Evolutionary conservation across 345 rosid genomes (phyloP).

Genomic region (Gossypium anomalum): DNA sequence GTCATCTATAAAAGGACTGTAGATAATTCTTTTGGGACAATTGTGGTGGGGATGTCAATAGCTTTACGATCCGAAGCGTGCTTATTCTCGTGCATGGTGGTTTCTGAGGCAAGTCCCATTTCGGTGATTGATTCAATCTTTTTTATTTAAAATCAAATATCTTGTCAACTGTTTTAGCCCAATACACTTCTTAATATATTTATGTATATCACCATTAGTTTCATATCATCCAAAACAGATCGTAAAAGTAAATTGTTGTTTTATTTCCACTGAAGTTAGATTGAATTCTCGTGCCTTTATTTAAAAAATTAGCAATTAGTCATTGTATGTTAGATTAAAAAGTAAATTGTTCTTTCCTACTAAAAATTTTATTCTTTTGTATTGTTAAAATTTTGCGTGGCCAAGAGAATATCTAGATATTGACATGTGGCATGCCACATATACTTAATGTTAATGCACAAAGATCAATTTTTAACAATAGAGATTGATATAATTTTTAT

Average conservation of each 20-base stretch:
- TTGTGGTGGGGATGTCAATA: not conserved
- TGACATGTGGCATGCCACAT: too few relatives aligned
- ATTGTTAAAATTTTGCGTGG: too few relatives aligned
- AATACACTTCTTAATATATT: not conserved
- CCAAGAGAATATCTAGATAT: too few relatives aligned
- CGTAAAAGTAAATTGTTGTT: too few relatives aligned
- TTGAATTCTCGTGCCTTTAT: too few relatives aligned
- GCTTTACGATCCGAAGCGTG: not conserved
- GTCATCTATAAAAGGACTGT: not conserved
- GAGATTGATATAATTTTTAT: too few relatives aligned
- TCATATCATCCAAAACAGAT: not conserved
- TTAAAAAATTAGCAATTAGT: too few relatives aligned
- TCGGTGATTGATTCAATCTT: slow-evolving; percentile 12
- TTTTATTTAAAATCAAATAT: not conserved
- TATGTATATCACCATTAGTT: not conserved
- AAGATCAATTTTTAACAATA: too few relatives aligned
- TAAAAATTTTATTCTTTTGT: too few relatives aligned
- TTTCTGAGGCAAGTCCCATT: not conserved
- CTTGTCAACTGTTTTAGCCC: not conserved
- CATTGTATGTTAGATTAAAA: too few relatives aligned
- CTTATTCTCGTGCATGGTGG: not conserved
- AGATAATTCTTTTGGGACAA: not conserved
- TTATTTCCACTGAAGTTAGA: too few relatives aligned
- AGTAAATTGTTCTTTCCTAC: accelerated
- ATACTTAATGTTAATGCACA: too few relatives aligned